Evolutionary conservation across 768 basidiomycete genomes (phyloP).

Genomic region (Tylopilus felleus): DNA sequence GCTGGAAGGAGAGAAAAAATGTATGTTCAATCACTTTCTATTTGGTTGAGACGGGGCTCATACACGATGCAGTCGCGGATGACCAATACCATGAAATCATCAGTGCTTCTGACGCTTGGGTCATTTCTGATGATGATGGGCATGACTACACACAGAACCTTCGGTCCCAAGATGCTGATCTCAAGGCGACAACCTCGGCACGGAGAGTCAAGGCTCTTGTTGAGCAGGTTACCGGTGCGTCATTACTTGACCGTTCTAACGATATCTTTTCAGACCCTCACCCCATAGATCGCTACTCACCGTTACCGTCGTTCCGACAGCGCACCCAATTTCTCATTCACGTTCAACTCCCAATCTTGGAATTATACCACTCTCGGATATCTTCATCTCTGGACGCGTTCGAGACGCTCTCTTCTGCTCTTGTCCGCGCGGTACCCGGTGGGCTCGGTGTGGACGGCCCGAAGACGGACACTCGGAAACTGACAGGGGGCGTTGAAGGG

Average conservation of each 20-base stretch:
- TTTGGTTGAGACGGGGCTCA: background rate
- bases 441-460: constrained; percentile 59
- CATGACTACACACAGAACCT: constrained; percentile 36
- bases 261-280: background rate
- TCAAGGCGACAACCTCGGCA: constrained; percentile 79
- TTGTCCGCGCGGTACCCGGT: constrained; percentile 91
- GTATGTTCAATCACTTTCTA: constrained; percentile 43
- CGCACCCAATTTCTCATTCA: constrained; percentile 79
- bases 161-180: constrained; percentile 30
- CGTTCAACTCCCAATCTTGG: constrained; percentile 82
- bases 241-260: background rate
- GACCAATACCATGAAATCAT: constrained; percentile 86
- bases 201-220: constrained; percentile 79
- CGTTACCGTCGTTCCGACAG: constrained; percentile 73
- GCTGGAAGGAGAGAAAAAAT: constrained; percentile 85
- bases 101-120: constrained; percentile 80
- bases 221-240: constrained; percentile 85
- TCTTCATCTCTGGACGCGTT: constrained; percentile 88
- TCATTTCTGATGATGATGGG: constrained; percentile 64
- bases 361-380: constrained; percentile 74
- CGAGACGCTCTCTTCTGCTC: constrained; percentile 82
- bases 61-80: constrained; percentile 63
- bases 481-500: constrained; percentile 84
- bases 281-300: constrained; percentile 79
- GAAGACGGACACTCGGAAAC: constrained; percentile 49